Conservation (phyloP, 106 monocot genomes). For the Iris macrosiphon region DNA sequence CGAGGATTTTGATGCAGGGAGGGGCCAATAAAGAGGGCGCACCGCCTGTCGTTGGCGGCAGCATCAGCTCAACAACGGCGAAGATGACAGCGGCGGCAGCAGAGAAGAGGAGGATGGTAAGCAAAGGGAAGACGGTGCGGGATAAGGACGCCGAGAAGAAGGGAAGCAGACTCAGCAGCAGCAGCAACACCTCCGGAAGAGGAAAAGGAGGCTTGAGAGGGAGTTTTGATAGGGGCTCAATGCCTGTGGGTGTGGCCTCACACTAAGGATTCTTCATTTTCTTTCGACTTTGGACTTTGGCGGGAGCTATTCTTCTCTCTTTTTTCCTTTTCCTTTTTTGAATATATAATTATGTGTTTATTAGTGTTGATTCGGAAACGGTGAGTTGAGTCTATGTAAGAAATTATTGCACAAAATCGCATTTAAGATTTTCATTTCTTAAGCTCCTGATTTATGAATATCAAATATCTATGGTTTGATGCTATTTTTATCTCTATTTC, state of each 20-base stretch:
- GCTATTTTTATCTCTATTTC: too few species aligned
- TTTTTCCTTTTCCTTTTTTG: too few species aligned
- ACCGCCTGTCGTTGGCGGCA: background rate
- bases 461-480: too few species aligned
- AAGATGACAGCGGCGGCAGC: background rate
- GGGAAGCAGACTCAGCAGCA: background rate
- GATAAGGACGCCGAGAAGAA: conserved; percentile 2
- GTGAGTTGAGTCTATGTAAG: too few species aligned
- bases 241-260: conserved; percentile 6
- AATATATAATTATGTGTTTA: too few species aligned
- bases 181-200: background rate
- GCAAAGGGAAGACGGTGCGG: background rate
- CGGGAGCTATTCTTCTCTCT: too few species aligned
- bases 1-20: conserved; percentile 7
- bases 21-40: background rate
- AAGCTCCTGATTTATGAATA: too few species aligned
- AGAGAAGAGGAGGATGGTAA: background rate
- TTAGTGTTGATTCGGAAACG: too few species aligned
- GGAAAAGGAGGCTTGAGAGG: background rate
- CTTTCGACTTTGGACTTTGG: too few species aligned
- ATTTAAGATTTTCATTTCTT: too few species aligned
- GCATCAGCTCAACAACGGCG: background rate
- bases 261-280: too few species aligned
- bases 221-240: background rate
- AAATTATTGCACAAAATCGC: too few species aligned